These are phyloP conservation scores for Huntiella omanensis DNA, from an alignment of 2,329 filamentous ascomycete genomes.

Conservation along the genomic window DNA sequence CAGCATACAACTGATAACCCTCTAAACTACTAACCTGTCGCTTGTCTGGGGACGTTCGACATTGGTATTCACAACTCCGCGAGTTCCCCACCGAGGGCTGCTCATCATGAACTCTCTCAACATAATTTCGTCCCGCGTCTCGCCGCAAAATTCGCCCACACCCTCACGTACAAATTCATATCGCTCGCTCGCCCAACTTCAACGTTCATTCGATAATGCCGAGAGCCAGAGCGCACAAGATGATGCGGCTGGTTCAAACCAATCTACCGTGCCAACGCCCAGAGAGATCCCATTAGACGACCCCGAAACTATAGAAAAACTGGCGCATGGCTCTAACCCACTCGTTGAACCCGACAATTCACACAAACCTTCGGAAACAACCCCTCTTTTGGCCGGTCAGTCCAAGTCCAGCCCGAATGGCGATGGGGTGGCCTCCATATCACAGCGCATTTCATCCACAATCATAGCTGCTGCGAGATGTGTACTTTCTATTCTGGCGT, in stretches of 20 bases:
- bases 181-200: slow-evolving; percentile 28
- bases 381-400: slow-evolving; percentile 31
- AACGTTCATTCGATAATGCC: slow-evolving; percentile 19
- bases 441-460: slow-evolving; percentile 50
- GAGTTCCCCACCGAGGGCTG: too few species aligned
- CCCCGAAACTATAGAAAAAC: slow-evolving; percentile 5
- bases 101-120: slow-evolving; percentile 87
- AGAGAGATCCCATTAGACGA: slow-evolving; percentile 19
- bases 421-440: slow-evolving; percentile 34
- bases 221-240: slow-evolving; percentile 19
- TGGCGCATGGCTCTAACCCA: slow-evolving; percentile 12
- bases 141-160: slow-evolving; percentile 35
- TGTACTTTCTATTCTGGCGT: slow-evolving; percentile 58
- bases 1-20: too few species aligned
- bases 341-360: slow-evolving; percentile 17
- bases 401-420: slow-evolving; percentile 13
- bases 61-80: too few species aligned
- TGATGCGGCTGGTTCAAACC: slow-evolving; percentile 18
- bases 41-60: too few species aligned
- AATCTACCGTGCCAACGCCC: not conserved
- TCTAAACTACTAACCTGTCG: too few species aligned
- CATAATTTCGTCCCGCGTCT: slow-evolving; percentile 73
- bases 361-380: slow-evolving; percentile 35
- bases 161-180: slow-evolving; percentile 44
- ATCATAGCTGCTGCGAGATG: slow-evolving; percentile 61